Evolutionary conservation across 2,329 filamentous ascomycete species (phyloP).

Genomic region (Xylaria sp.): DNA sequence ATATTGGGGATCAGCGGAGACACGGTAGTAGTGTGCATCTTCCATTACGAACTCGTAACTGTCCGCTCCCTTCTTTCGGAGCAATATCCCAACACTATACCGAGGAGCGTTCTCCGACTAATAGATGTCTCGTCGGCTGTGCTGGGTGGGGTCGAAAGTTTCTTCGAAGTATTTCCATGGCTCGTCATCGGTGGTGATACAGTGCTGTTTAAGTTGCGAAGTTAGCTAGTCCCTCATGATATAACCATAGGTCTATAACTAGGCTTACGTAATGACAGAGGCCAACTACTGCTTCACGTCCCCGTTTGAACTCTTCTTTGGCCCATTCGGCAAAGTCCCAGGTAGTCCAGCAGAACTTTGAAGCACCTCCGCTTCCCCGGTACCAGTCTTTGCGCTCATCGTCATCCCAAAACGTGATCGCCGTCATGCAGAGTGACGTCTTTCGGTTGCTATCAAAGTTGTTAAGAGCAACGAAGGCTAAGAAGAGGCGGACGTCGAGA

Average conservation of each 20-base stretch:
- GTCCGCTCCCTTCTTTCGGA: conserved; percentile 1
- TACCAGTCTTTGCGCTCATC: conserved; percentile 26
- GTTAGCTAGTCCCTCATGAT: background rate
- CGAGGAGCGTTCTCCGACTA: conserved; percentile 26
- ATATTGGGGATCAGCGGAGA: conserved; percentile 9
- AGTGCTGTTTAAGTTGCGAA: conserved; percentile 13
- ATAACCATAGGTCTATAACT: background rate
- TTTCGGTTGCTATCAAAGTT: background rate
- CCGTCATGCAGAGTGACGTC: conserved; percentile 17
- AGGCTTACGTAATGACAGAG: conserved; percentile 25
- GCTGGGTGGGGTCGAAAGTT: conserved; percentile 8
- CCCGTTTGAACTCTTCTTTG: conserved; percentile 14
- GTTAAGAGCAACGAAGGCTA: conserved; percentile 12
- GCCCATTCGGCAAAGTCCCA: conserved; percentile 30
- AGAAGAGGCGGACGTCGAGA: conserved; percentile 23
- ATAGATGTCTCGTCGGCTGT: conserved; percentile 18
- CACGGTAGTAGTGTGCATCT: conserved; percentile 11
- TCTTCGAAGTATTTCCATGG: conserved; percentile 24
- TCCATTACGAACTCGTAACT: conserved; percentile 25
- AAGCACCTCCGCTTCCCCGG: conserved; percentile 15
- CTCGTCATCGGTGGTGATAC: background rate
- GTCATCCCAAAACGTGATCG: conserved; percentile 24
- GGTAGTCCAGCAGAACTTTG: conserved; percentile 23
- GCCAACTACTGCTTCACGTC: conserved; percentile 20
- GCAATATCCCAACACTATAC: conserved; percentile 23